phyloP scores from a whole-genome alignment of 2,329 filamentous ascomycete genomes.

The Scedosporium dehoogii region DNA sequence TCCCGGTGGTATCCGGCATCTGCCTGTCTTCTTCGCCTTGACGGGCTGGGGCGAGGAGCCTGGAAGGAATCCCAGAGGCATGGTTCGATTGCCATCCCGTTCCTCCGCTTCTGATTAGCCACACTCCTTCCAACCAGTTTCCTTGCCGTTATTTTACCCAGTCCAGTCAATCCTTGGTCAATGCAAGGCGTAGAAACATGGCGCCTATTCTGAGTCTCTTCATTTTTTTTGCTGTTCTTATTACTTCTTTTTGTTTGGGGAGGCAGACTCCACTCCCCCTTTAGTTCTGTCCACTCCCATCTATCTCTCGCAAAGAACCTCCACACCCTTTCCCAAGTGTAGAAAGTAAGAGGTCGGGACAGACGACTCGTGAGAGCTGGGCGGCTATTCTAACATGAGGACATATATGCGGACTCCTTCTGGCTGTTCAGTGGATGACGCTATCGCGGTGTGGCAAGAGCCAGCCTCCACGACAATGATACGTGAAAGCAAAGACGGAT shows the following conservation, averaged over 20 bases:
- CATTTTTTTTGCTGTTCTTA: not conserved
- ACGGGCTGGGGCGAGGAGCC: not conserved
- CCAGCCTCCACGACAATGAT: too few species aligned
- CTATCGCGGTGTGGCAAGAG: not conserved
- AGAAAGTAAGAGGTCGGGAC: not conserved
- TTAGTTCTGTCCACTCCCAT: not conserved
- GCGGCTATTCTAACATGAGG: not conserved
- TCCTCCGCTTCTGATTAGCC: not conserved
- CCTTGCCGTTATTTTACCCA: not conserved
- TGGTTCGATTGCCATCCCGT: slow-evolving; percentile 1
- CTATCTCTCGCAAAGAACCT: not conserved
- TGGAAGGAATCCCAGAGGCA: not conserved
- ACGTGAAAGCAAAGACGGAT: not conserved
- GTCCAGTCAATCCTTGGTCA: not conserved
- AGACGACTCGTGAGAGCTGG: not conserved
- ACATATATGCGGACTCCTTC: not conserved
- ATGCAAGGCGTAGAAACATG: not conserved
- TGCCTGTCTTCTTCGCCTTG: not conserved
- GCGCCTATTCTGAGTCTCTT: not conserved
- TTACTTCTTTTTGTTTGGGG: not conserved
- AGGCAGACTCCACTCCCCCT: not conserved
- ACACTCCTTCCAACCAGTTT: not conserved
- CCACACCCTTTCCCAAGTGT: not conserved
- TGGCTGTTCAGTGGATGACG: not conserved
- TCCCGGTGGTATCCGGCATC: too few species aligned